A percentile compares a stretch with the other conserved stretches of the same genome.
Evolutionary conservation across 352 stramenopile genomes (phyloP).

Genomic region (Phytophthora fragariaefolia): DNA sequence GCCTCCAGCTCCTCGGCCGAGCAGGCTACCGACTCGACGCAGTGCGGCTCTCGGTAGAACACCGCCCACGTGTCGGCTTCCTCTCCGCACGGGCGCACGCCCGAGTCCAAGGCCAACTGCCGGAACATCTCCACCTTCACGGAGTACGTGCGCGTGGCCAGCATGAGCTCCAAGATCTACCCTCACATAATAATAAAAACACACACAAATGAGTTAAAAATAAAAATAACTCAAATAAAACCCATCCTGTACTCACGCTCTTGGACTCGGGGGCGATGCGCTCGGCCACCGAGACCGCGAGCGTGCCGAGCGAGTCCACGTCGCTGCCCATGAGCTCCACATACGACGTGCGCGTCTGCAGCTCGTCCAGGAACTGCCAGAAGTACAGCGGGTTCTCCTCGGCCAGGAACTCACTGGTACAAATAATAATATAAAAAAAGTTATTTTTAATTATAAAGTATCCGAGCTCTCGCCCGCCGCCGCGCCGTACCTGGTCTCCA

Average conservation of each 20-base stretch:
- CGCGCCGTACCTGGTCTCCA: constrained; percentile 60
- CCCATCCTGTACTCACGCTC: constrained; percentile 46
- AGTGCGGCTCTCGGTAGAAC: constrained; percentile 71
- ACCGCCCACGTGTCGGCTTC: constrained; percentile 72
- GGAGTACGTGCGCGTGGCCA: constrained; percentile 80
- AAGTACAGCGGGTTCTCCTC: constrained; percentile 83
- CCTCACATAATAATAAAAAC: background rate
- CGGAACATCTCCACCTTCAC: constrained; percentile 87
- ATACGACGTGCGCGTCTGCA: constrained; percentile 41
- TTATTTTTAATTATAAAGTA: constrained; percentile 4
- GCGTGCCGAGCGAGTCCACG: constrained; percentile 53
- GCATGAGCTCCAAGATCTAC: constrained; percentile 81
- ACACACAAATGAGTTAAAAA: constrained; percentile 12
- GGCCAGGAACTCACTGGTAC: constrained; percentile 73
- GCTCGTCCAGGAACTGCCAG: constrained; percentile 72
- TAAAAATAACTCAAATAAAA: constrained; percentile 14
- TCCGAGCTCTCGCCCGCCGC: background rate
- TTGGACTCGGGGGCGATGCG: constrained; percentile 66
- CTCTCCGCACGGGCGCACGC: constrained; percentile 56
- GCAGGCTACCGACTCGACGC: constrained; percentile 71
- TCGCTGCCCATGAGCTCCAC: constrained; percentile 46
- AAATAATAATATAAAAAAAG: constrained; percentile 12
- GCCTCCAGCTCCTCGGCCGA: constrained; percentile 53
- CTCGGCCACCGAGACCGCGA: constrained; percentile 63
- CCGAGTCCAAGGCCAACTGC: constrained; percentile 79